Base-by-base conservation (phyloP, 495 filamentous ascomycete species). In the Talaromyces ruber region DNA sequence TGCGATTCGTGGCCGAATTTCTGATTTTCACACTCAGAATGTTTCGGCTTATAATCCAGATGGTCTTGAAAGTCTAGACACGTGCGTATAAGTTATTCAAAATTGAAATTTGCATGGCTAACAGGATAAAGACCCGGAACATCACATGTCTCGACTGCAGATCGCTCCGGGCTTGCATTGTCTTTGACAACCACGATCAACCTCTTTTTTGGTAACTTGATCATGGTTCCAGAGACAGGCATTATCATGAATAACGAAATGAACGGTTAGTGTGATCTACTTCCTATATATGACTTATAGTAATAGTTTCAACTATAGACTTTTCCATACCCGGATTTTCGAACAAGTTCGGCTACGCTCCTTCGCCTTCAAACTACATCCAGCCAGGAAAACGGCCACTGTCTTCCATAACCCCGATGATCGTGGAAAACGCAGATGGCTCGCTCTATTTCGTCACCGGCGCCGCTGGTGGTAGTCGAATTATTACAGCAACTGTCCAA, bases 231-330 rank as follows among this genome's bases (percentile, higher is more conserved):
- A 0, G 86, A 92, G 66, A 94, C 91, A 0, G 86, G 87, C 32
- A 83, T 97, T 56, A 89, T 96, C 54, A 89, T 93, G 86, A 97
- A 97, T 71, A 86, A 96, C 68, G 90, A 96, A 69, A 96, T 96
- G 92, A 89, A 96, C 69, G 90, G 89, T 82, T 71, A 64, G 66
- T 70, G 52, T 11, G 61, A 64, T 29, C 65, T 54, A 9, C 59
- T 28, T 22, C 11, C 50, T 24, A 22, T 11, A 24, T 25, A 1
- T 43, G 25, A 16, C 26, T 18, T 11, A 16, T 25, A 16, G 1
- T 51, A 21, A 59, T 37, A 54, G 6, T 37, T 22, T 55, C 34
- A 25, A 32, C 58, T 29, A 39, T 62, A 75, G 82, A 86, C 63
- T 93, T 93, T 77, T 88, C 84, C n/a, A 89, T 92, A 58, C 92